Evolutionary conservation across 148 eudicot species (phyloP).

Genomic region (Salicornia ramosissima): DNA sequence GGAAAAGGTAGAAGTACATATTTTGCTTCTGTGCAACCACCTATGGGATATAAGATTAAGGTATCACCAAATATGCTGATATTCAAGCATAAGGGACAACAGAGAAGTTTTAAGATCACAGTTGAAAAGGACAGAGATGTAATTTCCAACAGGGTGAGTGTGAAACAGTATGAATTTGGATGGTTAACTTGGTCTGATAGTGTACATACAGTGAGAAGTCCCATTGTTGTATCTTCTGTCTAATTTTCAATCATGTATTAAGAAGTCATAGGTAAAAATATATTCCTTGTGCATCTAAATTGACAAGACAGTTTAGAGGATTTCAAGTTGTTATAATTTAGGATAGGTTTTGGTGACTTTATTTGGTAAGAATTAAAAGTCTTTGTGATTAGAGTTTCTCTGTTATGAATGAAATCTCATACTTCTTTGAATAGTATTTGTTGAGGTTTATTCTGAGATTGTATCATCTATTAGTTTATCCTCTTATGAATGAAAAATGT

Average conservation of each 20-base stretch:
- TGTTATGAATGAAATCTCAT: too few species aligned
- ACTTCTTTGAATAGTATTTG: too few species aligned
- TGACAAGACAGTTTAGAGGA: constrained; percentile 3
- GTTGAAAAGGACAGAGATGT: constrained; percentile 29
- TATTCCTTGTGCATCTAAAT: not conserved
- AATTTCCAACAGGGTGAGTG: not conserved
- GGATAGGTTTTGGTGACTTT: too few species aligned
- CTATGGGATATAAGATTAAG: constrained; percentile 49
- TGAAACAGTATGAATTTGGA: constrained; percentile 46
- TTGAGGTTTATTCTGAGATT: too few species aligned
- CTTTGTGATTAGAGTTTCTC: too few species aligned
- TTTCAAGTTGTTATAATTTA: not conserved
- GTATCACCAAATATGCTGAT: constrained; percentile 42
- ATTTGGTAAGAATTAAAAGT: too few species aligned
- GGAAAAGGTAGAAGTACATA: constrained; percentile 44
- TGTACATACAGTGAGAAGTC: constrained; percentile 59
- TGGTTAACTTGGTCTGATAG: constrained; percentile 69
- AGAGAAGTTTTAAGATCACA: constrained; percentile 55
- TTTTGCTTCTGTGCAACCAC: constrained; percentile 42
- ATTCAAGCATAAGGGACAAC: constrained; percentile 48
- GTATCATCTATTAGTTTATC: too few species aligned
- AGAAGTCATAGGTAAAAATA: too few species aligned
- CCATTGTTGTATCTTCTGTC: constrained; percentile 53
- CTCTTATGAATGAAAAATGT: too few species aligned
- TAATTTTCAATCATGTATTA: constrained; percentile 11